Percentiles rank a stretch among this genome's conserved stretches.
phyloP scores from a whole-genome alignment of 176 grass and related monocot species.

The Juncus effusus region DNA sequence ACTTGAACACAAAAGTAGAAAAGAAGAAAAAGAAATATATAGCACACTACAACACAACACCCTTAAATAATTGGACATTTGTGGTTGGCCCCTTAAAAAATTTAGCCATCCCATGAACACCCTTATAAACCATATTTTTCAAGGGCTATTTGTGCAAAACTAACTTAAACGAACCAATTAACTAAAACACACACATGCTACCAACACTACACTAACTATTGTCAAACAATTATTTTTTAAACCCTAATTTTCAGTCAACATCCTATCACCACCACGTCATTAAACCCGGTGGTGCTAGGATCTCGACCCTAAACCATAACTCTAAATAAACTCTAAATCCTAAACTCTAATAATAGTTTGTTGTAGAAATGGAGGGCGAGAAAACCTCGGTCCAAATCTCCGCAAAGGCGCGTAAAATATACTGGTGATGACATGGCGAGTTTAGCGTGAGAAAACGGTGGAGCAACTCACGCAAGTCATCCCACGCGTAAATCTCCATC shows the following conservation, averaged over 20 bases:
- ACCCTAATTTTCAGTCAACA: conserved; percentile 22
- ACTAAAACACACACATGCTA: not conserved
- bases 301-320: conserved; percentile 35
- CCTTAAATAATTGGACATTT: conserved; percentile 14
- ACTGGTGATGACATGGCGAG: conserved; percentile 77
- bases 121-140: not conserved
- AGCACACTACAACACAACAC: conserved; percentile 7
- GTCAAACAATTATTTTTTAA: conserved; percentile 6
- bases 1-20: conserved; percentile 1
- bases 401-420: conserved; percentile 89
- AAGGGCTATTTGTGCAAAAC: conserved; percentile 9
- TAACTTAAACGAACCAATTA: not conserved
- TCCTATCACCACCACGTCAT: conserved; percentile 48
- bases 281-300: conserved; percentile 74
- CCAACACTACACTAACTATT: conserved; percentile 11
- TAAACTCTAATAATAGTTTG: not conserved
- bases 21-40: not conserved
- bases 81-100: conserved; percentile 15
- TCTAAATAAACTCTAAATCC: not conserved
- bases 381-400: conserved; percentile 68
- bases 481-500: conserved; percentile 85
- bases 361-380: conserved; percentile 11
- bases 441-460: conserved; percentile 84
- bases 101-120: conserved; percentile 11
- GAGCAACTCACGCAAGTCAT: conserved; percentile 76